Conservation (phyloP, 306 rosid species). For the Citrullus colocynthis region DNA sequence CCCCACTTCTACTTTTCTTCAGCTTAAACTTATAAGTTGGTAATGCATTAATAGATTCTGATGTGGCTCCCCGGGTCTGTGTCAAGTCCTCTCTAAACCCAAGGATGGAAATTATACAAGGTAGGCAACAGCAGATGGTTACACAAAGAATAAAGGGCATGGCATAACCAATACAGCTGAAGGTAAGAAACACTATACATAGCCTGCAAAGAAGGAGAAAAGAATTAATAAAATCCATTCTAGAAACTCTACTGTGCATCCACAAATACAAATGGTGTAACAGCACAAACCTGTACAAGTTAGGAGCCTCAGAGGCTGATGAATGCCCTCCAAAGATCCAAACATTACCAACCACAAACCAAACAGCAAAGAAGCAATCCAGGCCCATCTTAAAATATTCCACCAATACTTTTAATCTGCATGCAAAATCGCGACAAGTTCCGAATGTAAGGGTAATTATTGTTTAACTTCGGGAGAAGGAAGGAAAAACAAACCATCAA, state of each 20-base stretch:
- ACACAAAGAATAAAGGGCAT: constrained; percentile 98
- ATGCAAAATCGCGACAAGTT: not conserved
- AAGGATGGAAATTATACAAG: constrained; percentile 89
- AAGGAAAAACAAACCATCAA: not conserved
- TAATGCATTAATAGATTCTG: constrained; percentile 74
- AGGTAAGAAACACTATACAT: constrained; percentile 87
- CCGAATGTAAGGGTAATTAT: not conserved
- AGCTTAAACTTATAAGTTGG: constrained; percentile 84
- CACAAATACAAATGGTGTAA: not conserved
- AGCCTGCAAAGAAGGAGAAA: constrained; percentile 49
- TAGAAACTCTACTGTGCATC: not conserved
- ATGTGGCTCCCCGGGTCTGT: constrained; percentile 79
- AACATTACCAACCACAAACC: constrained; percentile 97
- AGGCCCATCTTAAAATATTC: constrained; percentile 85
- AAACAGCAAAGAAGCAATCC: constrained; percentile 95
- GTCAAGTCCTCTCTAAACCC: constrained; percentile 82
- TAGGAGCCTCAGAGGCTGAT: constrained; percentile 64
- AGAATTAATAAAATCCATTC: not conserved
- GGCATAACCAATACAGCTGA: constrained; percentile 94
- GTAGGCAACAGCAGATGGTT: constrained; percentile 96
- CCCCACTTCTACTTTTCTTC: constrained; percentile 54
- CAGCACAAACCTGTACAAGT: constrained; percentile 67
- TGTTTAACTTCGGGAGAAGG: not conserved
- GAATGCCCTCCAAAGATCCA: constrained; percentile 96
- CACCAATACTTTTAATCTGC: constrained; percentile 65